phyloP scores from a whole-genome alignment of 108 stramenopile species.

The Epipyxis sp. region DNA sequence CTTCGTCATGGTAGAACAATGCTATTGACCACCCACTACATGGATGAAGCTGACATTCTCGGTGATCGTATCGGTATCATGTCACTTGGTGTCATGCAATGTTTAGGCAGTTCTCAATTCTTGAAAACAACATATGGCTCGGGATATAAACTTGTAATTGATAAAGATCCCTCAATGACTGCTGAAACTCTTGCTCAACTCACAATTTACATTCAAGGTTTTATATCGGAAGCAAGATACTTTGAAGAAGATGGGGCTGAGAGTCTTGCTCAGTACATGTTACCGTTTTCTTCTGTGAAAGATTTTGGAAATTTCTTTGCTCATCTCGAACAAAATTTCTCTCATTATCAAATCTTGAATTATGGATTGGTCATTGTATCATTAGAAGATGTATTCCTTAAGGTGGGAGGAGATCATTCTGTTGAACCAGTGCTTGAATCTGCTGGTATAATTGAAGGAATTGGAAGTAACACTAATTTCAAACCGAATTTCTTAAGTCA shows the following conservation, averaged over 20 bases:
- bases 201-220: neutral
- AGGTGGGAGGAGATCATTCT: neutral
- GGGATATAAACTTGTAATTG: conserved; percentile 66
- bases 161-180: neutral
- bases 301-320: neutral
- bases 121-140: conserved; percentile 84
- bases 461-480: neutral
- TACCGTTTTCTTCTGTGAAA: neutral
- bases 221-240: neutral
- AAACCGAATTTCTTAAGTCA: neutral
- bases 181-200: neutral
- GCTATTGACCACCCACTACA: conserved; percentile 66
- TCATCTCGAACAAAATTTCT: neutral
- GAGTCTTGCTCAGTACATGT: neutral
- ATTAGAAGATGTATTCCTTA: conserved; percentile 55
- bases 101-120: conserved; percentile 68
- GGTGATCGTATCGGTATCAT: conserved; percentile 72
- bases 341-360: conserved; percentile 28
- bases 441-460: neutral
- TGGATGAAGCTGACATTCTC: conserved; percentile 69
- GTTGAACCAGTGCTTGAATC: neutral
- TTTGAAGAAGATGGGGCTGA: neutral
- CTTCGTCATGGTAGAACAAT: conserved; percentile 65
- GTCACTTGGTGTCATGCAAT: conserved; percentile 59
- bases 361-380: conserved; percentile 46